Conservation (phyloP, 2,329 filamentous ascomycete species). For the Hysterium pulicare region DNA sequence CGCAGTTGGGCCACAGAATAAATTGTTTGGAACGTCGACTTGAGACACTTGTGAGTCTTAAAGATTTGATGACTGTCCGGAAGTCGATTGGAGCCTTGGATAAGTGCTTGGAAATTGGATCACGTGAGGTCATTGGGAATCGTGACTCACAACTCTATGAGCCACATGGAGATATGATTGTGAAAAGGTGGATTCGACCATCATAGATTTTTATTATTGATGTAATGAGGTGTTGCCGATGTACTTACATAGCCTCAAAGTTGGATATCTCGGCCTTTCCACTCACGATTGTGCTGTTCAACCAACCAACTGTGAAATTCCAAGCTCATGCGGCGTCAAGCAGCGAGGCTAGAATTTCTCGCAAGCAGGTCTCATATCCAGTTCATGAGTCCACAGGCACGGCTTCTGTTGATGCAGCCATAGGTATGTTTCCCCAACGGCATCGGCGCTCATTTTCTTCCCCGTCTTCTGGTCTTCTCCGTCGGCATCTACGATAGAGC, state of each 20-base stretch:
- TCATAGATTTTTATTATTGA: neutral
- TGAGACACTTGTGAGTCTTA: no score
- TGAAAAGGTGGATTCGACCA: neutral
- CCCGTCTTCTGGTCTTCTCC: conserved; percentile 47
- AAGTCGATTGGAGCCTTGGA: no score
- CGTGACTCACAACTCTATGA: no score
- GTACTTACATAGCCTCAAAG: neutral
- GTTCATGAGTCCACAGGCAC: conserved; percentile 52
- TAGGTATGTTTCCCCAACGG: conserved; percentile 56
- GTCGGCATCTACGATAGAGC: conserved; percentile 51
- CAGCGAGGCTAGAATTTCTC: conserved; percentile 51
- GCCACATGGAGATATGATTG: no score
- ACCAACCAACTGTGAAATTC: no score
- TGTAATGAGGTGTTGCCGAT: neutral
- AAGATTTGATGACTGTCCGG: no score
- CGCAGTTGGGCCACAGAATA: no score
- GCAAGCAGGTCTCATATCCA: conserved; percentile 50
- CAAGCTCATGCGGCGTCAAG: no score
- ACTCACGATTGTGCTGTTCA: neutral
- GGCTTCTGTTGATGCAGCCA: conserved; percentile 49
- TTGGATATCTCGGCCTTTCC: neutral
- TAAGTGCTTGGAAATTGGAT: no score
- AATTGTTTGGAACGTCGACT: no score
- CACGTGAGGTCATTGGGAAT: no score
- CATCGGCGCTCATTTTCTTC: conserved; percentile 57